Conservation (phyloP, 371 early-diverging fungal species). For the Smittium culicis region DNA sequence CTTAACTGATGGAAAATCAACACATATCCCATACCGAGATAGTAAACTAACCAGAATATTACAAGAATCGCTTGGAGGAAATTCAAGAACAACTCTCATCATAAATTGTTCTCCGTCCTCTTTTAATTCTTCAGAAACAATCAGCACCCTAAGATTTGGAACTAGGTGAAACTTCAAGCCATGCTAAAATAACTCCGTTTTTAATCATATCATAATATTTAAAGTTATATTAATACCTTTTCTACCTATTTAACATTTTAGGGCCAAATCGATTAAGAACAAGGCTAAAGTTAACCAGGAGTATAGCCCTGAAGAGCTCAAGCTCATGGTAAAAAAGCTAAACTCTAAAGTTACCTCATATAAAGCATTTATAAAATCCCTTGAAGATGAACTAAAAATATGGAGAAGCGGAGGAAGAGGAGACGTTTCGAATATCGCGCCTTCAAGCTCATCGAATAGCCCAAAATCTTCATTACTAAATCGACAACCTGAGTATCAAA, state of each 20-base stretch:
- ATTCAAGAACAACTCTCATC: slow-evolving; percentile 51
- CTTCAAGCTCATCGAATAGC: slow-evolving; percentile 15
- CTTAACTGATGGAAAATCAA: slow-evolving; percentile 85
- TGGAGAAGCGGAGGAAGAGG: slow-evolving; percentile 79
- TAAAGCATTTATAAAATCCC: slow-evolving; percentile 60
- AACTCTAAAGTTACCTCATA: slow-evolving; percentile 63
- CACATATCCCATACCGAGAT: slow-evolving; percentile 42
- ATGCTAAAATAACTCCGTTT: too few species aligned
- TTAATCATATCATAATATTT: neutral
- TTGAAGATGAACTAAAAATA: slow-evolving; percentile 72
- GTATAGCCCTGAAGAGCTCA: slow-evolving; percentile 81
- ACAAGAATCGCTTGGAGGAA: slow-evolving; percentile 58
- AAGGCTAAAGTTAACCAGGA: slow-evolving; percentile 96
- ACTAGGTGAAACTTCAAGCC: slow-evolving; percentile 14
- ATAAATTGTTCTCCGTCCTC: slow-evolving; percentile 48
- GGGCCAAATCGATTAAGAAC: slow-evolving; percentile 96
- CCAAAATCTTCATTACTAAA: neutral
- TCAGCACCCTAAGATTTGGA: slow-evolving; percentile 60
- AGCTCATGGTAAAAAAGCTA: slow-evolving; percentile 73
- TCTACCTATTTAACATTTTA: slow-evolving; percentile 9
- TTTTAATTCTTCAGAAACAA: slow-evolving; percentile 41
- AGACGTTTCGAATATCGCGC: slow-evolving; percentile 54
- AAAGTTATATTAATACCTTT: too few species aligned
- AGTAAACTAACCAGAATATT: slow-evolving; percentile 57
- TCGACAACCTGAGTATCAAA: neutral